A percentile compares a stretch with the other conserved stretches of the same genome.
phyloP scores from a whole-genome alignment of 345 rosid species.

The Excoecaria cochinchinensis region DNA sequence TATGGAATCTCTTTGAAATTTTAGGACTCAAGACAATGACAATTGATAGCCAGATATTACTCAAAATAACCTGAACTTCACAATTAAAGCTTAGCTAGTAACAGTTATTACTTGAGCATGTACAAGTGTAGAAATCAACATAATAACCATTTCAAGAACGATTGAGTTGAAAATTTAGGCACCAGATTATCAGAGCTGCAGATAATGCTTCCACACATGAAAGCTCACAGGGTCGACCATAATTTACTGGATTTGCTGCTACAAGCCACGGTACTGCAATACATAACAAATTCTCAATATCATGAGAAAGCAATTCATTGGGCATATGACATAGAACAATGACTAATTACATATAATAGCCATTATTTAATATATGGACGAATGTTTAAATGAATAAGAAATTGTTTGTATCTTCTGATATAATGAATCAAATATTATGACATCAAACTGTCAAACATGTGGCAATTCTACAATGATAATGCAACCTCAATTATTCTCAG shows the following conservation, averaged over 20 bases:
- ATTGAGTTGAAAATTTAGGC: neutral
- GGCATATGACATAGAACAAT: neutral
- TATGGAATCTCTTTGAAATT: neutral
- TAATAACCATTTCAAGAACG: neutral
- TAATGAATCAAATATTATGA: neutral
- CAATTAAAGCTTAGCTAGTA: neutral
- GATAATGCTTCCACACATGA: slow-evolving; percentile 97
- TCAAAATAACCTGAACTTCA: neutral
- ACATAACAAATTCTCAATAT: slow-evolving; percentile 16
- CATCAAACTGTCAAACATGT: neutral
- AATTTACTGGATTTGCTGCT: slow-evolving; percentile 97
- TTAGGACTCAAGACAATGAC: no score
- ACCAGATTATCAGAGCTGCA: slow-evolving; percentile 92
- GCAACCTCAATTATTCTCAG: neutral
- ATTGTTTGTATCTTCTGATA: neutral
- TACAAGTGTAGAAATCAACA: neutral
- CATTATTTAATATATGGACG: neutral
- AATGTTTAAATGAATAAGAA: neutral
- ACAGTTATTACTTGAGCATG: neutral
- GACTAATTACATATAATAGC: neutral
- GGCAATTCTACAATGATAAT: neutral
- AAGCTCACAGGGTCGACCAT: slow-evolving; percentile 89
- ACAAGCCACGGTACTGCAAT: slow-evolving; percentile 96
- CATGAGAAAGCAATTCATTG: neutral
- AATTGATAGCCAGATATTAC: neutral